Percentiles rank a stretch among this genome's conserved stretches.
Conservation (phyloP, 768 basidiomycete species). For the Dendrothele bispora region DNA sequence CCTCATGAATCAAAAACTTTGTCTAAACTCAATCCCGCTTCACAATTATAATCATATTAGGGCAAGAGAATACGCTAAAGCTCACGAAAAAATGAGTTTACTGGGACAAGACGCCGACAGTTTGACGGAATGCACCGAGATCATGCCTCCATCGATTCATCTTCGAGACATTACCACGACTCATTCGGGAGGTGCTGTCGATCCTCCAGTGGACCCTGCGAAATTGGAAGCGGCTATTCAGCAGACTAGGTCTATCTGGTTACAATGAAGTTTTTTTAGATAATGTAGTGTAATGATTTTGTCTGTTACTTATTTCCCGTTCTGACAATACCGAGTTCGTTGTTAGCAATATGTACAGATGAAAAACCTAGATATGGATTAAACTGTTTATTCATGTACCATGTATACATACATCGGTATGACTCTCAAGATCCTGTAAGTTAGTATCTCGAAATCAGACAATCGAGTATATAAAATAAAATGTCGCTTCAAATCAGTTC, state of each 20-base stretch:
- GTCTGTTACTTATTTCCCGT: too few relatives aligned
- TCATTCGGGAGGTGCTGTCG: background rate
- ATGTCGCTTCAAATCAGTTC: too few relatives aligned
- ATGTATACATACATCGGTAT: too few relatives aligned
- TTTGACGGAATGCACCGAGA: slow-evolving; percentile 15
- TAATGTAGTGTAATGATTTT: too few relatives aligned
- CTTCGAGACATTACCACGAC: slow-evolving; percentile 2
- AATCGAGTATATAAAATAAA: too few relatives aligned
- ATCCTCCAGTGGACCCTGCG: slow-evolving; percentile 4
- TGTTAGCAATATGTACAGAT: too few relatives aligned
- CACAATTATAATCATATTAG: slow-evolving; percentile 4
- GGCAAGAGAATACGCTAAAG: slow-evolving; percentile 13
- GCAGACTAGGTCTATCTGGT: slow-evolving; percentile 12
- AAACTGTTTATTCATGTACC: too few relatives aligned
- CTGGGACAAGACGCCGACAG: slow-evolving; percentile 7
- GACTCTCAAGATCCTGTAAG: too few relatives aligned
- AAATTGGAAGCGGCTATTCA: slow-evolving; percentile 14
- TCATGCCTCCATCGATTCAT: slow-evolving; percentile 14
- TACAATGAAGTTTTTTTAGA: too few relatives aligned
- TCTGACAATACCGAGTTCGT: too few relatives aligned
- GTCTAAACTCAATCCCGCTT: background rate
- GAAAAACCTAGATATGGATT: too few relatives aligned
- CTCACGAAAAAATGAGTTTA: slow-evolving; percentile 12
- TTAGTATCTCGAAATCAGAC: too few relatives aligned
- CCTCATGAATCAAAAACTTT: background rate